Percentiles rank a stretch among this genome's conserved stretches.
Conservation (phyloP, 148 eudicot genomes). For the Arbutus unedo region DNA sequence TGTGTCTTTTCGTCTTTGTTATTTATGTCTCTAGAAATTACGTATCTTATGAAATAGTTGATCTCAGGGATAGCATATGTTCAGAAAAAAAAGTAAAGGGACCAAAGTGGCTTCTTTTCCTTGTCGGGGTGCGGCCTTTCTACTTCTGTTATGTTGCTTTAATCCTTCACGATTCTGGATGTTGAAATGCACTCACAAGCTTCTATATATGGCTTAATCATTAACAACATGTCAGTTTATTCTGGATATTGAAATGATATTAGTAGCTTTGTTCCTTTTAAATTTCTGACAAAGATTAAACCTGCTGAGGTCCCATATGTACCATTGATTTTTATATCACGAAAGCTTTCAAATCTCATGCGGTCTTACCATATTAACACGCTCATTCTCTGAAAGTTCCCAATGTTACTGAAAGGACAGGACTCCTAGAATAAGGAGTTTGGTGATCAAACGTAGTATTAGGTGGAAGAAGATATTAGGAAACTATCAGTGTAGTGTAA, state of each 20-base stretch:
- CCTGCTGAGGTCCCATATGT: background rate
- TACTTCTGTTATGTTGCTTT: background rate
- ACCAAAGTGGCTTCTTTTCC: constrained; percentile 79
- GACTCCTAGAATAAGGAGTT: too few species aligned
- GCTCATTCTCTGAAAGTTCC: too few species aligned
- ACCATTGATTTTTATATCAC: too few species aligned
- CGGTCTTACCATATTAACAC: too few species aligned
- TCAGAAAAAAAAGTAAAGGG: constrained; percentile 71
- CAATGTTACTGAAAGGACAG: too few species aligned
- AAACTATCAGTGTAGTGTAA: too few species aligned
- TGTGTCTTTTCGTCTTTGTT: too few species aligned
- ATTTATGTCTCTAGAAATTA: background rate
- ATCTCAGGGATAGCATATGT: constrained; percentile 63
- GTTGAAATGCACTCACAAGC: background rate
- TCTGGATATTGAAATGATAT: background rate
- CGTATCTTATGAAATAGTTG: constrained; percentile 9
- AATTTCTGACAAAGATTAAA: background rate
- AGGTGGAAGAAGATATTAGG: too few species aligned
- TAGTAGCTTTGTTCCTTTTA: background rate
- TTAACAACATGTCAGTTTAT: background rate
- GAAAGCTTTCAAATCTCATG: too few species aligned
- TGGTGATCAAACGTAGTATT: too few species aligned
- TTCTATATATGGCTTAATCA: background rate
- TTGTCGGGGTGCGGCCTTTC: constrained; percentile 57
- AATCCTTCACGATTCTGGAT: background rate